Base-by-base conservation (phyloP, 1,284 basidiomycete species). In the Cutaneotrichosporon sp. region DNA sequence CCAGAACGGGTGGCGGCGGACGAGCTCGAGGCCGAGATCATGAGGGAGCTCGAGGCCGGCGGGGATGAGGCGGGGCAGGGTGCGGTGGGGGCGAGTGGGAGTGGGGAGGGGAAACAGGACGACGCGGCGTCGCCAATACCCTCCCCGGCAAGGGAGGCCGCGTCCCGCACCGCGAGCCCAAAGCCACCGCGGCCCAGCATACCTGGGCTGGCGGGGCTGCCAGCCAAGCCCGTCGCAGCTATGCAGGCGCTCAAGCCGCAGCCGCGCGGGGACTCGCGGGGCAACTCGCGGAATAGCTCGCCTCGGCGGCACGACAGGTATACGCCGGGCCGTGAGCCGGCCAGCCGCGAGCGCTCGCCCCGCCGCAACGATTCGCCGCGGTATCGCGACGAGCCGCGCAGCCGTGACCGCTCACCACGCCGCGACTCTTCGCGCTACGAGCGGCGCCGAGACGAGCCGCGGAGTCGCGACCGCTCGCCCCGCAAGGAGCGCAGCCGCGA, bases 1-100 rank as follows among this genome's bases (percentile, higher is more conserved):
- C 66, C 66, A 0, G 59, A 58, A 25, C 52, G 61, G 20, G 56
- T 56, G 9, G 63, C 58, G 5, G 61, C 60, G 1, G 60, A 67
- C 4, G 61, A 58, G 16, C 61, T 66, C 34, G 64, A 67, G 53
- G 59, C 45, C 0, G 59, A 60, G 61, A 66, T 60, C n/a, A 60
- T 46, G 70, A 27, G 53, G 10, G 62, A 64, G 45, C 45, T 64
- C 20, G 54, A 13, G 11, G 67, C 67, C 69, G 61, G 20, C 11
- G 16, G 20, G 13, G 20, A 3, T 9, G 33, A 34, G 14, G 33
- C 11, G 14, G n/a, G 10, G 13, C n/a, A 36, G n/a, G 33, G 20
- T 43, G 2, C 42, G 29, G 36, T 46, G 22, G 20, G n/a, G 27
- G 43, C n/a, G n/a, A n/a, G n/a, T n/a, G n/a, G n/a, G n/a, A n/a